phyloP scores from a whole-genome alignment of 176 grass and related monocot species.

The Ensete ventricosum region DNA sequence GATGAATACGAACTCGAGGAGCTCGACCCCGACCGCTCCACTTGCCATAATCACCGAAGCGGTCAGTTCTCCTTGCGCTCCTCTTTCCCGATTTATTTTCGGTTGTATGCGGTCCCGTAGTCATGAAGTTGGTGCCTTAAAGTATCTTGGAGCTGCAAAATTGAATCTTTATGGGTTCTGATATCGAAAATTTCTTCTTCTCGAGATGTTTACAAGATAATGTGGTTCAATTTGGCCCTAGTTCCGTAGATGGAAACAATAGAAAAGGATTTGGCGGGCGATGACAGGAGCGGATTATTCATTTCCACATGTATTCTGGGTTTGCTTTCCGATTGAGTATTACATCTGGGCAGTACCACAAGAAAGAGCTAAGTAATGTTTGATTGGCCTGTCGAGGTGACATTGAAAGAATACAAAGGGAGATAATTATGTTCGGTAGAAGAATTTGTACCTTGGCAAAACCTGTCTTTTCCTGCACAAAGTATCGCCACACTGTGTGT shows the following conservation, averaged over 20 bases:
- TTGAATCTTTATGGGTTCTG: background rate
- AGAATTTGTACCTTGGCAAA: no score
- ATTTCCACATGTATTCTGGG: no score
- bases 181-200: background rate
- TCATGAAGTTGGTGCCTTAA: background rate
- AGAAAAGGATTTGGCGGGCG: background rate
- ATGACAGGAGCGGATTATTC: background rate
- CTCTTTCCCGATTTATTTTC: background rate
- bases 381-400: no score
- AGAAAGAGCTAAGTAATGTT: no score
- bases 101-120: background rate
- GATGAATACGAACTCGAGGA: conserved; percentile 82
- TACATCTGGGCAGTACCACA: no score
- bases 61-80: conserved; percentile 26
- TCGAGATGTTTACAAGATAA: no score
- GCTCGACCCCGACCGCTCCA: conserved; percentile 23
- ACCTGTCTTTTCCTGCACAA: no score
- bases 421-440: no score
- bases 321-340: no score
- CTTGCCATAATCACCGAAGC: conserved; percentile 49
- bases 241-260: background rate
- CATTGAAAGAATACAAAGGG: no score
- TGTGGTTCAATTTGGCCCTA: background rate
- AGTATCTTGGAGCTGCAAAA: background rate
- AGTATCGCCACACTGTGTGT: no score